Evolutionary conservation across 1,139 yeast genomes (phyloP).

Genomic region (Yamadazyma blattariae): DNA sequence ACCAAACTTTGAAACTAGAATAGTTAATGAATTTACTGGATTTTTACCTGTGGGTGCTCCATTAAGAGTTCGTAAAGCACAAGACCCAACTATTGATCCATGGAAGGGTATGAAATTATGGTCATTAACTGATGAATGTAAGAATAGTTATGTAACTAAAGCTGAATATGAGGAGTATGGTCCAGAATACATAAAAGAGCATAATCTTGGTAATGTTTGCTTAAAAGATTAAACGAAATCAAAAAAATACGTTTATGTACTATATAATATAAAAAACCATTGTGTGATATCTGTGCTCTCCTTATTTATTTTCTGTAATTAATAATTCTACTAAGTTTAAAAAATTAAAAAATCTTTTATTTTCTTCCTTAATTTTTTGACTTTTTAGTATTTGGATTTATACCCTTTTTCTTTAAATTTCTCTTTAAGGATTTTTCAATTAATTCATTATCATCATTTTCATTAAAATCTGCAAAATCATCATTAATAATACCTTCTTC

Average conservation of each 20-base stretch:
- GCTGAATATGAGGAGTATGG: slow-evolving; percentile 88
- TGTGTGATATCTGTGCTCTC: too few relatives aligned
- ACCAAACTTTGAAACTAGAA: slow-evolving; percentile 63
- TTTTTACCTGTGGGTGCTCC: slow-evolving; percentile 70
- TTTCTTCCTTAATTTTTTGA: background rate
- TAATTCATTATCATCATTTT: slow-evolving; percentile 70
- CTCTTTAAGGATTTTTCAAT: slow-evolving; percentile 74
- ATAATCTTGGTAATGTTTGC: slow-evolving; percentile 68
- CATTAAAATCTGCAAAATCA: slow-evolving; percentile 82
- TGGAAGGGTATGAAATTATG: slow-evolving; percentile 95
- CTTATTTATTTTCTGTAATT: too few relatives aligned
- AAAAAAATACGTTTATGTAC: too few relatives aligned
- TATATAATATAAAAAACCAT: too few relatives aligned
- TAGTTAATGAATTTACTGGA: slow-evolving; percentile 62
- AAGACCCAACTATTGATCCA: slow-evolving; percentile 71
- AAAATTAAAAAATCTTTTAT: too few relatives aligned
- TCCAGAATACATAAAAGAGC: slow-evolving; percentile 84
- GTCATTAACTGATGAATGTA: slow-evolving; percentile 51
- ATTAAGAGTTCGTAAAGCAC: slow-evolving; percentile 60
- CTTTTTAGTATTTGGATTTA: slow-evolving; percentile 51
- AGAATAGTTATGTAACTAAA: slow-evolving; percentile 54
- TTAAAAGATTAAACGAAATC: too few relatives aligned
- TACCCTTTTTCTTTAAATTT: slow-evolving; percentile 75
- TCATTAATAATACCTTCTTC: slow-evolving; percentile 80
- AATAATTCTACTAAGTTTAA: too few relatives aligned